Evolutionary conservation across 352 stramenopile genomes (phyloP).

Genomic region (Phytophthora sojae): DNA sequence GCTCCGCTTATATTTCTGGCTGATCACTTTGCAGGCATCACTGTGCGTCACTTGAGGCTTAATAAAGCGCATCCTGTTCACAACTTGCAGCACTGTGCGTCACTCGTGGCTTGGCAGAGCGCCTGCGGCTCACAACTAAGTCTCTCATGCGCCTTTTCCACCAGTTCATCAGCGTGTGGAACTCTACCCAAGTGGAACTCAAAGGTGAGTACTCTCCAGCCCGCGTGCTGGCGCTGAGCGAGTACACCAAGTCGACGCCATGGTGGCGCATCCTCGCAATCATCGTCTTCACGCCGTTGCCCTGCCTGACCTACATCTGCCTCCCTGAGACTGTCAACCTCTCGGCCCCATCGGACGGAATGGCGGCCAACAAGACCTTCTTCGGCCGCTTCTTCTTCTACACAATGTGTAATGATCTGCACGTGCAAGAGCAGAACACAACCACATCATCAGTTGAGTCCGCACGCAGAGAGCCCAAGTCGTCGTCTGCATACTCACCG

Average conservation of each 20-base stretch:
- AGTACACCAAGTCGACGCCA: constrained; percentile 1
- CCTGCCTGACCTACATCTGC: constrained; percentile 16
- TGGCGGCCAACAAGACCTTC: constrained; percentile 26
- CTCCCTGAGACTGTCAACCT: constrained; percentile 15
- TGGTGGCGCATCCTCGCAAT: constrained; percentile 10
- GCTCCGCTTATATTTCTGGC: no score
- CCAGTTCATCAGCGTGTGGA: neutral
- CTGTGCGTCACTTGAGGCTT: no score
- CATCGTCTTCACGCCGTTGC: constrained; percentile 15
- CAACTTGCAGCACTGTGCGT: no score
- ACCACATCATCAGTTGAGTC: no score
- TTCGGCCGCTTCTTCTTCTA: constrained; percentile 28
- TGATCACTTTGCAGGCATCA: no score
- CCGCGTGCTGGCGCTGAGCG: constrained; percentile 6
- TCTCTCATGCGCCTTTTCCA: neutral
- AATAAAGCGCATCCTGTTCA: no score
- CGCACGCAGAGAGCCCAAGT: no score
- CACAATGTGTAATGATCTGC: constrained; percentile 12
- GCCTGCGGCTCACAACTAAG: no score
- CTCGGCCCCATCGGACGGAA: constrained; percentile 7
- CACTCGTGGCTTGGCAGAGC: no score
- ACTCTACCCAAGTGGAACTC: constrained; percentile 15
- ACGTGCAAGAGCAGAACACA: no score
- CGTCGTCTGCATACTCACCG: no score
- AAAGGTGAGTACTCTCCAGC: constrained; percentile 9